Evolutionary conservation across 2,329 filamentous ascomycete species (phyloP), one percentile per base, ranked within the genome.

Genomic region (Verticillium nubilum): DNA sequence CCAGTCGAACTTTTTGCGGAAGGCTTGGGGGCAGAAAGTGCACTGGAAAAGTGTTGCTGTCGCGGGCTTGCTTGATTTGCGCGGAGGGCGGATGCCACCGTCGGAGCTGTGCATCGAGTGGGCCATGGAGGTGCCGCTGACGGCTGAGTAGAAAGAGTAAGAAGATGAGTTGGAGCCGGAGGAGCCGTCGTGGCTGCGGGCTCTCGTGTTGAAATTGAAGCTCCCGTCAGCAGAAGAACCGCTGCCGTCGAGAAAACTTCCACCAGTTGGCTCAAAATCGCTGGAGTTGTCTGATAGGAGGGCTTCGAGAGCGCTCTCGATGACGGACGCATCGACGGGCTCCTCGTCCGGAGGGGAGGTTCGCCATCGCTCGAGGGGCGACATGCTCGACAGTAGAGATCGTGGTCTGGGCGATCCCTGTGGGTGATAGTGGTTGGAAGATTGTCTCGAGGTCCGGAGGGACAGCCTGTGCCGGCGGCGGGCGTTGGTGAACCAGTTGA

Each of bases 401-500:
- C 65, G 70, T 1, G 77, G 73, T 71, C 80, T 75, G 1, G 78
- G 78, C 2, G 79, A 80, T 2, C 76, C 77, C 0, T 72, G 69
- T 10, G 69, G 69, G 62, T 72, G 72, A 27, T 70, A 62, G 3
- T 60, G 65, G n/a, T 62, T 63, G n/a, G 66, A 69, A 23, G 64
- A 53, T 23, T 69, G 69, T 9, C 19, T 25, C n/a, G 42, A 50
- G 4, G 67, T 67, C 23, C 68, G 68, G 37, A 67, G 37, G 54
- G 70, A 66, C 37, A 78, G 67, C 7, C 78, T 74, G 50, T 80
- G 76, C 1, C 79, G 78, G 7, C 80, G 74, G 23, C 80, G 72
- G 1, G 78, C 78, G 62, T 82, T 82, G 25, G 78, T 74, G 63
- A 82, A 81, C 79, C 79, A 82, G 57, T 79, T 80, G 25, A 75